Evolutionary conservation across 805 yeast species (phyloP), one percentile per base, ranked within the genome.

Genomic region (Jamesozyma lodderae): DNA sequence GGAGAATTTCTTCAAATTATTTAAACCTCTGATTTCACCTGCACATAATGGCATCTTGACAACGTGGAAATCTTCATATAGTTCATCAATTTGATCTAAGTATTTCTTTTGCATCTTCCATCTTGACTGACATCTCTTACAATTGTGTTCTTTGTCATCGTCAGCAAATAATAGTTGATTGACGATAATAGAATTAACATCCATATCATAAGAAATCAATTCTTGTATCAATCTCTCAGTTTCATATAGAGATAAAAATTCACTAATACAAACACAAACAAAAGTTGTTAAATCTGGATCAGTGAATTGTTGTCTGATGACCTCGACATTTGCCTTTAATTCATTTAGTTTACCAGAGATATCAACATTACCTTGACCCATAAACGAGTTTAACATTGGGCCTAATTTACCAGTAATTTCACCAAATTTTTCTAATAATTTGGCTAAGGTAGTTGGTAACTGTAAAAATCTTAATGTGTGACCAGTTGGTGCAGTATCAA

Each of bases 401-500:
- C 97, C 99, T 51, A 92, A 73, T 54, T 75, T 77, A 11, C 88
- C 81, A 30, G 90, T 78, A 40, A 92, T 72, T 51, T 86, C 94
- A 52, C 87, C 79, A 60, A 92, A 79, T 57, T 90, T 92, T 35
- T 81, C 79, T 49, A 92, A 70, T 26, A 94, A 72, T 59, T 85
- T 86, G 52, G 87, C 94, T 44, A 92, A 68, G 3, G 96, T 88
- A 21, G 94, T 75, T 27, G 99, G 99, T 54, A 92, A 75, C 63
- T 88, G 96, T 60, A 92, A 70, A 62, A 92, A 92, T 55, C 99
- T 77, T 52, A 92, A 69, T 2, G 98, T 92, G 64, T 92, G 99
- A 26, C 99, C 99, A 0, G 99, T 92, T 51, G 99, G 99, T 0
- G 99, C 98, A n/a, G 99, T 92, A 62, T 92, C 99, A 55, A 92